These are phyloP conservation scores for Aspergillus sp. DNA, from an alignment of 2,329 filamentous ascomycete genomes.

Conservation along the genomic window DNA sequence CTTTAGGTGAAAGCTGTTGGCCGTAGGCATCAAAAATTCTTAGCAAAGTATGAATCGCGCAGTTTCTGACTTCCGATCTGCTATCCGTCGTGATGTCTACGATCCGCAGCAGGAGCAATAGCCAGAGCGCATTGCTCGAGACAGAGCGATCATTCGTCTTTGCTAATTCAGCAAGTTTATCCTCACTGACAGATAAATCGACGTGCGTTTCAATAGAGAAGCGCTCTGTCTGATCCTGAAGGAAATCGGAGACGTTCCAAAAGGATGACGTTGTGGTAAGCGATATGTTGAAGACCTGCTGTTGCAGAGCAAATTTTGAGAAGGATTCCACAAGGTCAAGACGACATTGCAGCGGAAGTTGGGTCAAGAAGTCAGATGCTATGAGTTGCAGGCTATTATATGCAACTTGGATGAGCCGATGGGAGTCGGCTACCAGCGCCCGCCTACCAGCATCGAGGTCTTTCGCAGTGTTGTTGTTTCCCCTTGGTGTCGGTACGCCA, in stretches of 20 bases:
- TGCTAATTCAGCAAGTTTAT: constrained; percentile 59
- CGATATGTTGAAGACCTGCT: constrained; percentile 91
- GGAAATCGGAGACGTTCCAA: constrained; percentile 90
- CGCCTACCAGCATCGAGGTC: constrained; percentile 1
- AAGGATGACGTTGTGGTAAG: constrained; percentile 94
- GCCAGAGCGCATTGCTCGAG: constrained; percentile 46
- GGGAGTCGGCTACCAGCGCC: constrained; percentile 50
- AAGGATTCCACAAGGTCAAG: constrained; percentile 80
- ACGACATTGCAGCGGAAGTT: constrained; percentile 70
- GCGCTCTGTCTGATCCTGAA: constrained; percentile 54
- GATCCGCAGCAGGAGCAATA: constrained; percentile 39
- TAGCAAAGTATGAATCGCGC: constrained; percentile 83
- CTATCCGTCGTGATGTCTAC: constrained; percentile 42
- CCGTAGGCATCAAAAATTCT: constrained; percentile 91
- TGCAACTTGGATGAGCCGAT: constrained; percentile 76
- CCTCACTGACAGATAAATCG: constrained; percentile 52
- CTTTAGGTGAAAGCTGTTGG: constrained; percentile 71
- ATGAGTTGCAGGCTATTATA: constrained; percentile 90
- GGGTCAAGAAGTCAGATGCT: constrained; percentile 87
- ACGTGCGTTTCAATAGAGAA: constrained; percentile 39
- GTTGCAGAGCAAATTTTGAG: constrained; percentile 83
- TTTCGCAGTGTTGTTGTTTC: constrained; percentile 21
- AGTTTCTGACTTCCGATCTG: constrained; percentile 47
- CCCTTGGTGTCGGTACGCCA: constrained; percentile 43
- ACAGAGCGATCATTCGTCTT: constrained; percentile 59